phyloP scores from a whole-genome alignment of 345 rosid species.

The Streptanthus diversifolius region DNA sequence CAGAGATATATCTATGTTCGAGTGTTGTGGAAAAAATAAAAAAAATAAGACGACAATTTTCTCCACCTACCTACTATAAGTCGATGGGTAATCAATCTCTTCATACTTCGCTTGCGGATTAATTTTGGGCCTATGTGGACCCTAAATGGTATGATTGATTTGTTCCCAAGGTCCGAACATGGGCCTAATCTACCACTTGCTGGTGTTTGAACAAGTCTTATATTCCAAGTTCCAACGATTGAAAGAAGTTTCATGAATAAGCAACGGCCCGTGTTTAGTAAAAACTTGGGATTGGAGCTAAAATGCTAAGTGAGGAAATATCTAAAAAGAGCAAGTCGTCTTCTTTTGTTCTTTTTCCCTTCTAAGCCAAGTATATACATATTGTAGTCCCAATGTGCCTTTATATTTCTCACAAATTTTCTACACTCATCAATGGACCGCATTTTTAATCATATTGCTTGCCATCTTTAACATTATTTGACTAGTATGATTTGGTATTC shows the following conservation, averaged over 20 bases:
- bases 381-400: conserved; percentile 27
- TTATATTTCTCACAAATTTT: background rate
- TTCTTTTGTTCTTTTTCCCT: conserved; percentile 22
- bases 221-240: conserved; percentile 25
- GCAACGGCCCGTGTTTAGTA: conserved; percentile 16
- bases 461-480: conserved; percentile 20
- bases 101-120: background rate
- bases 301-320: conserved; percentile 10
- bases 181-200: conserved; percentile 20
- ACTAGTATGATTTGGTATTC: conserved; percentile 14
- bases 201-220: conserved; percentile 15
- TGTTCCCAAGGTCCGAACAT: background rate
- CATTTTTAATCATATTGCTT: conserved; percentile 24
- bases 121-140: conserved; percentile 12
- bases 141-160: background rate
- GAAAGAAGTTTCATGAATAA: background rate
- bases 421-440: background rate
- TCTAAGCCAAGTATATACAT: conserved; percentile 35
- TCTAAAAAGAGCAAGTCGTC: conserved; percentile 22
- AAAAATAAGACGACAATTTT: too few relatives aligned
- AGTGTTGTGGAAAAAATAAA: background rate
- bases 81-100: background rate
- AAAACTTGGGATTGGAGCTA: conserved; percentile 12
- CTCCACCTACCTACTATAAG: background rate
- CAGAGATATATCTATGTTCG: background rate